Conservation (phyloP, 2,329 filamentous ascomycete genomes). For the Zymoseptoria crescenta region DNA sequence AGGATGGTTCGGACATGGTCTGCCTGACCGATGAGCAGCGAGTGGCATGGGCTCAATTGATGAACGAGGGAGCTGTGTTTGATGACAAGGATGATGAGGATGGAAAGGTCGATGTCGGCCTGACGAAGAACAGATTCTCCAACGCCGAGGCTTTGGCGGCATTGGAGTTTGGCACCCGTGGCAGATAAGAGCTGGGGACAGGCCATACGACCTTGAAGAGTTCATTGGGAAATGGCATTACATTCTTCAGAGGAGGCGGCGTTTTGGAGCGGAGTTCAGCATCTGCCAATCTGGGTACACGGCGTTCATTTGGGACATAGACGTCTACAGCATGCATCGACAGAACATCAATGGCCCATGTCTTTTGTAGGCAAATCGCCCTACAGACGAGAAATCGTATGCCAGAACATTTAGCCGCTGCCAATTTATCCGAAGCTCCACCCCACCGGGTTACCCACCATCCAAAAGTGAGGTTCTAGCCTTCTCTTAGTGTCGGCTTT, state of each 20-base stretch:
- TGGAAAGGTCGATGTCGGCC: neutral
- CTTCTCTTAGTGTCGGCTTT: neutral
- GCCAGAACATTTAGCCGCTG: neutral
- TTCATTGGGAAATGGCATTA: neutral
- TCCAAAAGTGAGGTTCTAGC: neutral
- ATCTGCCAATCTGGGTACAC: neutral
- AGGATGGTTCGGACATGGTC: constrained; percentile 17
- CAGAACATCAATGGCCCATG: neutral
- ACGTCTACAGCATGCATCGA: neutral
- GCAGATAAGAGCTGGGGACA: neutral
- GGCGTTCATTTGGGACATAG: neutral
- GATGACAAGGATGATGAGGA: constrained; percentile 3
- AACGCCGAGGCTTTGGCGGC: constrained; percentile 22
- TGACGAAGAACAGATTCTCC: constrained; percentile 8
- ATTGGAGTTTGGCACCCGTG: constrained; percentile 20
- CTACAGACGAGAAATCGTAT: too few relatives aligned
- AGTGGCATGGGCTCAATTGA: constrained; percentile 22
- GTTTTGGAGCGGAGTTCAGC: neutral
- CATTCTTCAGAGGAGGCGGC: neutral
- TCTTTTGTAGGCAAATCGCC: too few relatives aligned
- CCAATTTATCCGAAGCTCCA: neutral
- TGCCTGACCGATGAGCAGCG: constrained; percentile 23
- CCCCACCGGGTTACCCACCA: neutral
- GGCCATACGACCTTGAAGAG: neutral
- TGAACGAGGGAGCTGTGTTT: constrained; percentile 7